phyloP scores from a whole-genome alignment of 2,329 filamentous ascomycete genomes.

The Arthrobotrys pseudoclavata region DNA sequence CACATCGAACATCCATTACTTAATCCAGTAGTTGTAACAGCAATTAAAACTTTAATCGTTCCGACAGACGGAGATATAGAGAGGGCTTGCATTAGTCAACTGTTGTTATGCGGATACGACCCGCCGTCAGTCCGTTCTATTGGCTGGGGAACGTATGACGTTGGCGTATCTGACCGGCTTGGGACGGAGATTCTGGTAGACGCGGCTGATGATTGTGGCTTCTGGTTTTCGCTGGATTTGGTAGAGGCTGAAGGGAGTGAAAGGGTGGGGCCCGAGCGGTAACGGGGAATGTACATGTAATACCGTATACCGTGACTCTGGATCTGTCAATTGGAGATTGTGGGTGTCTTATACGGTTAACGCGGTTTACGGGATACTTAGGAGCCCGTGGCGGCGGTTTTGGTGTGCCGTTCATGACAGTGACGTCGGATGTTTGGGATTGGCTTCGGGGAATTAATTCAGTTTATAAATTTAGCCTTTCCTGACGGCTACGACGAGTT shows the following conservation, averaged over 20 bases:
- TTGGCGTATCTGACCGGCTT: constrained; percentile 19
- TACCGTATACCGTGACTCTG: neutral
- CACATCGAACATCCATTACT: constrained; percentile 1
- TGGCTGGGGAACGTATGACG: constrained; percentile 7
- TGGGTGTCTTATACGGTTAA: constrained; percentile 2
- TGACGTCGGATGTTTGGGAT: neutral
- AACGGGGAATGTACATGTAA: neutral
- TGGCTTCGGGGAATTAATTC: constrained; percentile 18
- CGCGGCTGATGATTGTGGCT: constrained; percentile 13
- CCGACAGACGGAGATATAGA: neutral
- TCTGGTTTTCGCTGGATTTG: neutral
- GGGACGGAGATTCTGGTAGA: constrained; percentile 18
- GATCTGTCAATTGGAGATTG: constrained; percentile 3
- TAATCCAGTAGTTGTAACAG: constrained; percentile 5
- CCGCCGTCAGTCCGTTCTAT: constrained; percentile 1
- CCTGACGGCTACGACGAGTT: neutral
- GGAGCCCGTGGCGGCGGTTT: neutral
- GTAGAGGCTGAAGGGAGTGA: neutral
- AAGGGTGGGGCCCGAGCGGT: constrained; percentile 19
- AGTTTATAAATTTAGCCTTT: neutral
- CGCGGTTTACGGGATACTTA: neutral
- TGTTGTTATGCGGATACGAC: constrained; percentile 2
- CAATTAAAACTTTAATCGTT: neutral
- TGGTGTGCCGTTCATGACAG: neutral
- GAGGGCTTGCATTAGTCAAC: constrained; percentile 20